These are phyloP conservation scores for Tetrahymena malaccensis DNA, from an alignment of 73 alveolate species.

Conservation along the genomic window DNA sequence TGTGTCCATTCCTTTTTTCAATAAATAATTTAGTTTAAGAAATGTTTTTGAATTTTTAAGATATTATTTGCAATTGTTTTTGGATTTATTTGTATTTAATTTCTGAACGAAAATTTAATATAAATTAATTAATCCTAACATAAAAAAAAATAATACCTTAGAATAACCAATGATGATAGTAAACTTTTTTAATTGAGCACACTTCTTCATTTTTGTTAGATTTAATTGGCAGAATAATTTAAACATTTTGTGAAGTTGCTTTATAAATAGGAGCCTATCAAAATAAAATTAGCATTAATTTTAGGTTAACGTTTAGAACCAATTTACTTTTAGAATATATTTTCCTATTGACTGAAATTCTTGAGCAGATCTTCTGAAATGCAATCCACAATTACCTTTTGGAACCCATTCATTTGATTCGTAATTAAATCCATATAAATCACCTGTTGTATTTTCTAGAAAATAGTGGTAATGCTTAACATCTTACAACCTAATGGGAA, in stretches of 20 bases:
- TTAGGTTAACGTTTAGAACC: neutral
- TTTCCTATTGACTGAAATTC: conserved; percentile 37
- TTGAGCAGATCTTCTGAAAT: conserved; percentile 30
- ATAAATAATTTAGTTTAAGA: neutral
- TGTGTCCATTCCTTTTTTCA: neutral
- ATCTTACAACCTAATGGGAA: conserved; percentile 5
- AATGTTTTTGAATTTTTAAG: too few relatives aligned
- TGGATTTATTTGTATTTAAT: too few relatives aligned
- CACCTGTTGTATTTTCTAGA: conserved; percentile 36
- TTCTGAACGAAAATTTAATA: too few relatives aligned
- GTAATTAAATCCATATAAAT: conserved; percentile 3
- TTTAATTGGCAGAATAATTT: neutral
- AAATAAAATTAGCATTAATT: neutral
- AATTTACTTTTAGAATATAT: neutral
- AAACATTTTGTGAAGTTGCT: conserved; percentile 1
- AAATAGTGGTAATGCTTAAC: conserved; percentile 16
- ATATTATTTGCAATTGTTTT: too few relatives aligned
- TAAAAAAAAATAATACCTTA: neutral
- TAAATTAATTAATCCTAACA: too few relatives aligned
- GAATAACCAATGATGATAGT: conserved; percentile 18
- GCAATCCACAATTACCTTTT: conserved; percentile 24
- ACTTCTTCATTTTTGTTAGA: neutral
- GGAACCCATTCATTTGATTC: conserved; percentile 41
- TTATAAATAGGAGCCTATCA: conserved; percentile 25
- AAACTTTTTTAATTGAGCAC: conserved; percentile 13